Percentiles rank a stretch among this genome's conserved stretches.
These are phyloP conservation scores for Bidens hawaiensis DNA, from an alignment of 140 eudicot species.

Conservation along the genomic window DNA sequence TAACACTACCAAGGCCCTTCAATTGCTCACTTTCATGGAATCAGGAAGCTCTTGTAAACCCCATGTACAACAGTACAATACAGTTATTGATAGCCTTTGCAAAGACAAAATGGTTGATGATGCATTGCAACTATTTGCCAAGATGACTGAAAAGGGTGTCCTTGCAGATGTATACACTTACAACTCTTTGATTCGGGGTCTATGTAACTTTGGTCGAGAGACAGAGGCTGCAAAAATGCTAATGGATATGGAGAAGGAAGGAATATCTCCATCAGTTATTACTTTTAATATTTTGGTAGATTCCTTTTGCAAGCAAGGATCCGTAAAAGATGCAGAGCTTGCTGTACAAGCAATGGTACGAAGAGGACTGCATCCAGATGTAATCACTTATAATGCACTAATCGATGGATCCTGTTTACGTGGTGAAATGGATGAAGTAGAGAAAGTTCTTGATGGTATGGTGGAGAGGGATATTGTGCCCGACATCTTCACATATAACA, in stretches of 20 bases:
- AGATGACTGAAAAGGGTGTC: not conserved
- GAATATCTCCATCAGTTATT: not conserved
- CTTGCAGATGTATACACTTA: not conserved
- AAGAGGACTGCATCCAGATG: not conserved
- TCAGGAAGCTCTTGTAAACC: constrained; percentile 12
- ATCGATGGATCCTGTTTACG: constrained; percentile 8
- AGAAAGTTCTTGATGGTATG: not conserved
- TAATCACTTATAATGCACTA: constrained; percentile 1
- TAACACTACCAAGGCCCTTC: constrained; percentile 8
- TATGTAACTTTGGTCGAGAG: constrained; percentile 13
- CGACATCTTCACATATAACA: not conserved
- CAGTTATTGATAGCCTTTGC: not conserved
- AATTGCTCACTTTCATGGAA: constrained; percentile 18
- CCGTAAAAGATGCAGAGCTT: constrained; percentile 7
- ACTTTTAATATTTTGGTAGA: constrained; percentile 3
- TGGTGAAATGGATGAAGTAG: not conserved
- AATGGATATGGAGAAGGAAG: not conserved
- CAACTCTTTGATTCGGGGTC: constrained; percentile 5
- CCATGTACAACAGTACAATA: not conserved
- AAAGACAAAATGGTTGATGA: not conserved
- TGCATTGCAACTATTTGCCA: not conserved
- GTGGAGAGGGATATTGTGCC: not conserved
- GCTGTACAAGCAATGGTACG: constrained; percentile 4
- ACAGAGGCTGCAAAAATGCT: constrained; percentile 6
- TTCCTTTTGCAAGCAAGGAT: constrained; percentile 6